Conservation (phyloP, 2,329 filamentous ascomycete species). For the Xylaria sp. region DNA sequence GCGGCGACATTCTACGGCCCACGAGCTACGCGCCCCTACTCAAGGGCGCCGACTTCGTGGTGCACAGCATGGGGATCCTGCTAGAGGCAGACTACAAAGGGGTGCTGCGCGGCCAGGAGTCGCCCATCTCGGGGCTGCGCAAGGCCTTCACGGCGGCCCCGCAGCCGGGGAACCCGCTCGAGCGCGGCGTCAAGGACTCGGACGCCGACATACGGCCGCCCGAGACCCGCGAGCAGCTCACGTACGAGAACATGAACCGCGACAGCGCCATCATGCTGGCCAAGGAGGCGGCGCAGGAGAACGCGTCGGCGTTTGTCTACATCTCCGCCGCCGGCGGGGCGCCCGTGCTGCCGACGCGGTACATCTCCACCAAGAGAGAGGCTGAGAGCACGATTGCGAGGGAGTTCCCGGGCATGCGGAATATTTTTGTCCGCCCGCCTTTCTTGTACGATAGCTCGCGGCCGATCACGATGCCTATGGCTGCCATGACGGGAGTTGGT, state of each 20-base stretch:
- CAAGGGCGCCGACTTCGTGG: conserved; percentile 81
- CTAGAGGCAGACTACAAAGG: conserved; percentile 98
- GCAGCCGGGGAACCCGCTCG: conserved; percentile 75
- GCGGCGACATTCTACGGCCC: conserved; percentile 87
- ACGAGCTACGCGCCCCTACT: conserved; percentile 81
- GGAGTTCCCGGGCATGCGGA: conserved; percentile 79
- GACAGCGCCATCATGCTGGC: conserved; percentile 88
- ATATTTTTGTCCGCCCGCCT: conserved; percentile 83
- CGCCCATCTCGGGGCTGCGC: conserved; percentile 79
- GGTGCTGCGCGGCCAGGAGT: conserved; percentile 84
- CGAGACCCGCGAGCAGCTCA: conserved; percentile 79
- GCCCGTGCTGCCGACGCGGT: conserved; percentile 83
- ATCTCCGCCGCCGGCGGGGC: conserved; percentile 90
- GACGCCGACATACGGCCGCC: conserved; percentile 72
- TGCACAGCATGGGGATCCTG: conserved; percentile 96
- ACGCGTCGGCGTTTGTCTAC: conserved; percentile 80
- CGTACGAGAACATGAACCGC: conserved; percentile 97
- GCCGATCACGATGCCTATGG: conserved; percentile 85
- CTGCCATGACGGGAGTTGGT: conserved; percentile 78
- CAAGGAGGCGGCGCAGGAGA: conserved; percentile 74
- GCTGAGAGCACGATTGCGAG: conserved; percentile 81
- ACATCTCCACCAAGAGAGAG: conserved; percentile 91
- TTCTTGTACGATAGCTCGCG: conserved; percentile 91
- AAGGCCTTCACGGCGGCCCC: conserved; percentile 77
- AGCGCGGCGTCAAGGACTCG: conserved; percentile 64